Conservation (phyloP, 106 monocot species). For the Acorus calamus region DNA sequence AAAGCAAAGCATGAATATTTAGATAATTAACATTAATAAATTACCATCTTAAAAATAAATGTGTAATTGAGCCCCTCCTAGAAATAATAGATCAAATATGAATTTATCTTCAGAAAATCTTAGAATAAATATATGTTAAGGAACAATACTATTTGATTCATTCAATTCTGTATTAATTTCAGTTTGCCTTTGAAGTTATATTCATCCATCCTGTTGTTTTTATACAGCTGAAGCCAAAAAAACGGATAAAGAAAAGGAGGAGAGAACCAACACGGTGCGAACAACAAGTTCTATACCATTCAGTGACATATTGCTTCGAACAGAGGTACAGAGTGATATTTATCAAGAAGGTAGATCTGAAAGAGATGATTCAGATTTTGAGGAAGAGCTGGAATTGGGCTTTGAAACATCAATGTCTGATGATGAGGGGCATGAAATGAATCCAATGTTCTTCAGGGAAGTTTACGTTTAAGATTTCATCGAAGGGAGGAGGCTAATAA, state of each 20-base stretch:
- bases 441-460: conserved; percentile 55
- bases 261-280: conserved; percentile 6
- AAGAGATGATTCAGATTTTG: conserved; percentile 81
- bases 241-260: conserved; percentile 42
- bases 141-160: no score
- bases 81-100: no score
- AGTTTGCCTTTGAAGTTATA: neutral
- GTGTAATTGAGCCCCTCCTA: no score
- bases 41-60: no score
- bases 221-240: conserved; percentile 59
- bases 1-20: no score
- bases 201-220: neutral
- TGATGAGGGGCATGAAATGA: conserved; percentile 63
- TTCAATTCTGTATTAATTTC: no score
- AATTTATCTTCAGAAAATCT: no score
- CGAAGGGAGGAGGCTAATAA: conserved; percentile 30
- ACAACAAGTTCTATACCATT: conserved; percentile 39
- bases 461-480: conserved; percentile 73
- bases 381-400: conserved; percentile 89
- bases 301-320: conserved; percentile 46
- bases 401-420: conserved; percentile 83
- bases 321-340: conserved; percentile 31
- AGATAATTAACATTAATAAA: no score
- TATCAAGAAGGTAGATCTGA: conserved; percentile 42
- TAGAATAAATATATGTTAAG: no score